These are phyloP conservation scores for Botrytis galanthina DNA, from an alignment of 2,329 filamentous ascomycete genomes.

Conservation along the genomic window DNA sequence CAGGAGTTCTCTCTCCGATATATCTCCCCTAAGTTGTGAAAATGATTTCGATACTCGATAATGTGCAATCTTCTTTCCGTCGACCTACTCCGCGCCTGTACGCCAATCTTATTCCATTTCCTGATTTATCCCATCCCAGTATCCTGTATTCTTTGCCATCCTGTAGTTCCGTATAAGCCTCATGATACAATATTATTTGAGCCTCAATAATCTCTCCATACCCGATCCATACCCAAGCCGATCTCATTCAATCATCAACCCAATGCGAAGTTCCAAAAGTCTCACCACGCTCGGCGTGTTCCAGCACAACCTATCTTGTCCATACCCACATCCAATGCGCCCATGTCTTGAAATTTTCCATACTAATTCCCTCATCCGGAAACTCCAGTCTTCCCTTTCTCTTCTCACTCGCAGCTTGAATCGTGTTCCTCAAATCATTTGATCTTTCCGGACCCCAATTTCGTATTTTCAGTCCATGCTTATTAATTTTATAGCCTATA, in stretches of 20 bases:
- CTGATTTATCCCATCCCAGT: not conserved
- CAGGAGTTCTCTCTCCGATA: not conserved
- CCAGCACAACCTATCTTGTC: conserved; percentile 33
- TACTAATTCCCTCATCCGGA: conserved; percentile 37
- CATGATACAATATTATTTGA: not conserved
- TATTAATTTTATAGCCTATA: conserved; percentile 39
- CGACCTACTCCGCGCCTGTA: not conserved
- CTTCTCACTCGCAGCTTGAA: conserved; percentile 37
- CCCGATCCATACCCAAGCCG: not conserved
- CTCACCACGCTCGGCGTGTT: not conserved
- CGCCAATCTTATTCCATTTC: not conserved
- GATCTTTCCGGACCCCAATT: conserved; percentile 40
- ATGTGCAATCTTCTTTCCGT: not conserved
- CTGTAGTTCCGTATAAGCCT: not conserved
- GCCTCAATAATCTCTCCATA: not conserved
- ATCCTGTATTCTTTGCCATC: not conserved
- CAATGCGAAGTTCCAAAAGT: not conserved
- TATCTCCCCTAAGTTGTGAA: not conserved
- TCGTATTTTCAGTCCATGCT: conserved; percentile 37
- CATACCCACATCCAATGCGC: conserved; percentile 40
- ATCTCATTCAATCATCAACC: not conserved
- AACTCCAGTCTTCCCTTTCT: conserved; percentile 40
- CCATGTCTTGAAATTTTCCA: conserved; percentile 34
- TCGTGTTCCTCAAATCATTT: conserved; percentile 39
- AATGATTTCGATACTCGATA: not conserved